Conservation (phyloP, 2,329 filamentous ascomycete species). For the Ophiocordyceps camponoti-floridani region DNA sequence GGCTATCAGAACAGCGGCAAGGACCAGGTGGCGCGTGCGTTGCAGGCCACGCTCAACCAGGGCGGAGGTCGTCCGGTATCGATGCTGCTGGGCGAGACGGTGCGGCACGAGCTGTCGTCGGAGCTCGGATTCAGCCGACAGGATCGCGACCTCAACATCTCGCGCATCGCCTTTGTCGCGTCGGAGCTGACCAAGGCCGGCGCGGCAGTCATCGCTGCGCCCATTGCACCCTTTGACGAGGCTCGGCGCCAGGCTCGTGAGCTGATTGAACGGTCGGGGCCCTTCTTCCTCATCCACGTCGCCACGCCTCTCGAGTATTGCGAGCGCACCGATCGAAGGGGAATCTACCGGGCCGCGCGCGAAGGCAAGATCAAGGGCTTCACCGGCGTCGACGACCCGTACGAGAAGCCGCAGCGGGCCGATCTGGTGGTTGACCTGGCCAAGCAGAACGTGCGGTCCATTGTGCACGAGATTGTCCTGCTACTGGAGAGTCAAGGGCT, state of each 20-base stretch:
- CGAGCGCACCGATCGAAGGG: slow-evolving; percentile 88
- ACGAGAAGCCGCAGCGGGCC: slow-evolving; percentile 67
- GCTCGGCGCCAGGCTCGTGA: slow-evolving; percentile 65
- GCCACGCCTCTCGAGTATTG: slow-evolving; percentile 81
- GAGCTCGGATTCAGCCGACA: slow-evolving; percentile 90
- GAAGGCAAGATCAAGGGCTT: slow-evolving; percentile 92
- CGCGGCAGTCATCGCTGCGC: slow-evolving; percentile 86
- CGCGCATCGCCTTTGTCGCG: slow-evolving; percentile 89
- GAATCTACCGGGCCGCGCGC: slow-evolving; percentile 72
- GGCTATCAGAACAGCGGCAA: slow-evolving; percentile 95
- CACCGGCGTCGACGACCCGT: slow-evolving; percentile 94
- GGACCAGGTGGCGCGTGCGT: slow-evolving; percentile 84
- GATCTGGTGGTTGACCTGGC: slow-evolving; percentile 72
- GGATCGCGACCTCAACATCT: slow-evolving; percentile 89
- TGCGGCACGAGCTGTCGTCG: slow-evolving; percentile 79
- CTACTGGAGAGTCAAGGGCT: slow-evolving; percentile 79
- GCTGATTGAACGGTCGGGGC: slow-evolving; percentile 70
- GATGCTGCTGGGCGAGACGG: slow-evolving; percentile 86
- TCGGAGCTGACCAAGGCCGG: slow-evolving; percentile 86
- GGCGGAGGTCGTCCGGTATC: slow-evolving; percentile 90
- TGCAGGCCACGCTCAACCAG: slow-evolving; percentile 96
- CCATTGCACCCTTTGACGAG: slow-evolving; percentile 81
- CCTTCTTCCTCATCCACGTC: slow-evolving; percentile 91
- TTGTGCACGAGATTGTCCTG: slow-evolving; percentile 92
- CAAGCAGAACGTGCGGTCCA: slow-evolving; percentile 77